These are phyloP conservation scores for Yamadazyma taylorii DNA, from an alignment of 1,139 yeast genomes.

Conservation along the genomic window DNA sequence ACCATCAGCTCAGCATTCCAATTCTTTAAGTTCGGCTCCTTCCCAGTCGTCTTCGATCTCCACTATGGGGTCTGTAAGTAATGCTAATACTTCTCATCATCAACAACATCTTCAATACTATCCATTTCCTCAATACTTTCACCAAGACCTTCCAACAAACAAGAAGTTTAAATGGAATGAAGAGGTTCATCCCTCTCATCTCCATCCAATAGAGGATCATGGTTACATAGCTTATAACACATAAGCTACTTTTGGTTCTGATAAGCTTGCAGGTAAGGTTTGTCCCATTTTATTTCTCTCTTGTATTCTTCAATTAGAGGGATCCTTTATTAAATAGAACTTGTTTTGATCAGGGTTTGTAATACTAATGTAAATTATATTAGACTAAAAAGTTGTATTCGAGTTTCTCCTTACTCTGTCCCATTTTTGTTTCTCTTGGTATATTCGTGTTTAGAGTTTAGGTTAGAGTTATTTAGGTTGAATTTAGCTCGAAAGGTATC, in stretches of 20 bases:
- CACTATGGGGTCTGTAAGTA: slow-evolving; percentile 1
- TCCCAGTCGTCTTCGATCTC: slow-evolving; percentile 1
- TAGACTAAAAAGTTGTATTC: too few relatives aligned
- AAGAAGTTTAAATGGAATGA: slow-evolving; percentile 10
- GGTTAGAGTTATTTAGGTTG: too few relatives aligned
- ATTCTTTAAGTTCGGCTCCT: not conserved
- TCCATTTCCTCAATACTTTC: slow-evolving; percentile 15
- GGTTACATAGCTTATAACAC: slow-evolving; percentile 11
- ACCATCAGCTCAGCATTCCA: not conserved
- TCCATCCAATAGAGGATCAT: slow-evolving; percentile 12
- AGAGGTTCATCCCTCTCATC: slow-evolving; percentile 7
- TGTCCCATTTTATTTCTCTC: not conserved
- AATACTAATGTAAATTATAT: too few relatives aligned
- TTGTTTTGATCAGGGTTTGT: too few relatives aligned
- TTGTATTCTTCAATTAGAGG: too few relatives aligned
- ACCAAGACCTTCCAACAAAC: slow-evolving; percentile 1
- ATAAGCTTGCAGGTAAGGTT: too few relatives aligned
- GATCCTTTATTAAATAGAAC: too few relatives aligned
- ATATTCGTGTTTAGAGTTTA: too few relatives aligned
- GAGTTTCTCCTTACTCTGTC: too few relatives aligned
- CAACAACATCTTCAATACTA: slow-evolving; percentile 11
- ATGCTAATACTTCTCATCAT: not conserved
- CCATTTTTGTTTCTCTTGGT: too few relatives aligned
- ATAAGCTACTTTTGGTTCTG: not conserved
- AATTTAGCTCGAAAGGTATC: too few relatives aligned